Evolutionary conservation across 352 stramenopile species (phyloP).

Genomic region (Discostella stelligera): DNA sequence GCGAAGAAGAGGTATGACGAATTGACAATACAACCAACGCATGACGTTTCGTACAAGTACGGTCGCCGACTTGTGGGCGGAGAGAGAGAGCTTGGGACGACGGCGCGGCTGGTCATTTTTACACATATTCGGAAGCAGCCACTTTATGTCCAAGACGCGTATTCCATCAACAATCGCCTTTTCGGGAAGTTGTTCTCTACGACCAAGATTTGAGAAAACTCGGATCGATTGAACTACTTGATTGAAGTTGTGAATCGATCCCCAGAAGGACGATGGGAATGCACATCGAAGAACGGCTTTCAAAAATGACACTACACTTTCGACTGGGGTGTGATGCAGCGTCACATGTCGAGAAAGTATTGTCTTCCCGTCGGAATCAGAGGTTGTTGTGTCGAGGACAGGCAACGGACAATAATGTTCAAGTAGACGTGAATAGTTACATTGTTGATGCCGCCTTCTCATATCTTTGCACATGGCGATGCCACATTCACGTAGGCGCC

Average conservation of each 20-base stretch:
- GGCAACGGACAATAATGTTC: slow-evolving; percentile 63
- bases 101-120: not conserved
- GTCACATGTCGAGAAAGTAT: slow-evolving; percentile 41
- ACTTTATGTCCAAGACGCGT: slow-evolving; percentile 64
- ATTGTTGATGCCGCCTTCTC: slow-evolving; percentile 47
- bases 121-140: slow-evolving; percentile 46
- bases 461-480: slow-evolving; percentile 64
- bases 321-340: slow-evolving; percentile 36
- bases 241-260: slow-evolving; percentile 69
- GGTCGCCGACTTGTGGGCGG: slow-evolving; percentile 52
- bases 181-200: slow-evolving; percentile 63
- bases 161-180: slow-evolving; percentile 69
- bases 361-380: slow-evolving; percentile 13
- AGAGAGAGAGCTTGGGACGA: slow-evolving; percentile 32
- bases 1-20: slow-evolving; percentile 75
- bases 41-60: slow-evolving; percentile 52
- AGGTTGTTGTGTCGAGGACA: not conserved
- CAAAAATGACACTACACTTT: slow-evolving; percentile 66
- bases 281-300: slow-evolving; percentile 43
- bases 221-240: slow-evolving; percentile 44
- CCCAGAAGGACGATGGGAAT: slow-evolving; percentile 72
- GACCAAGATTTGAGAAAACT: slow-evolving; percentile 67
- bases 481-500: slow-evolving; percentile 47
- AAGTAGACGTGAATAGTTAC: slow-evolving; percentile 69
- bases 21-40: slow-evolving; percentile 71